These are phyloP conservation scores for Xylariaceae sp. DNA, from an alignment of 2,329 filamentous ascomycete species.

Conservation along the genomic window DNA sequence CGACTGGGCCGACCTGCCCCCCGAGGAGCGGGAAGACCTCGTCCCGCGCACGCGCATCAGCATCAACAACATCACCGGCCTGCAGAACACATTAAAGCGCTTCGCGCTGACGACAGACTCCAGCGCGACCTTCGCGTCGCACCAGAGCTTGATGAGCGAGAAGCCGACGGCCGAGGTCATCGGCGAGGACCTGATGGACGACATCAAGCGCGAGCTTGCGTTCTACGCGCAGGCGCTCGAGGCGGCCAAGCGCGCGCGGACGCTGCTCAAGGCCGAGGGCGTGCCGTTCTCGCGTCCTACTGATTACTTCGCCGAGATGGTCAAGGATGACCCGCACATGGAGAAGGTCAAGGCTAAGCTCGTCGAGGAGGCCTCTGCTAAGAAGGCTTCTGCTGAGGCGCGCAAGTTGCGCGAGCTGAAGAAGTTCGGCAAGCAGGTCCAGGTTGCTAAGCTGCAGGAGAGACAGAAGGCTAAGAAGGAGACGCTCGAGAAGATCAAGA, in stretches of 20 bases:
- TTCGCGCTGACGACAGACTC: constrained; percentile 64
- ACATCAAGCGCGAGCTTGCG: constrained; percentile 83
- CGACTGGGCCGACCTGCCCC: constrained; percentile 72
- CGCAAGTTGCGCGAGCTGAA: constrained; percentile 90
- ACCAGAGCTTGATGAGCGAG: constrained; percentile 63
- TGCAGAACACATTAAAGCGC: constrained; percentile 72
- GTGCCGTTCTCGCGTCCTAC: constrained; percentile 81
- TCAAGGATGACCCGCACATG: constrained; percentile 98
- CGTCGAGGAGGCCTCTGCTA: constrained; percentile 82
- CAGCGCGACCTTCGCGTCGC: constrained; percentile 71
- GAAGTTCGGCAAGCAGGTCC: constrained; percentile 98
- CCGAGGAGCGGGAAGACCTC: constrained; percentile 58
- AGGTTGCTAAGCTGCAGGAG: constrained; percentile 94
- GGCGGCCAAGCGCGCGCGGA: constrained; percentile 67
- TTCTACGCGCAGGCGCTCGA: constrained; percentile 88
- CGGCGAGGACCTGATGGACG: constrained; percentile 76
- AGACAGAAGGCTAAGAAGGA: constrained; percentile 86
- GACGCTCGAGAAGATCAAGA: constrained; percentile 91
- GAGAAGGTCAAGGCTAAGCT: constrained; percentile 91
- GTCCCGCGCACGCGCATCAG: constrained; percentile 41
- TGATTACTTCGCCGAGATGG: constrained; percentile 99
- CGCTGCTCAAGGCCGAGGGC: constrained; percentile 73
- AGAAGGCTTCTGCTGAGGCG: constrained; percentile 89
- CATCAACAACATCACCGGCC: constrained; percentile 92
- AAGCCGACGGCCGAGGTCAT: constrained; percentile 62